These are phyloP conservation scores for Reticulascus tulasneorum DNA, from an alignment of 2,329 filamentous ascomycete genomes.

Conservation along the genomic window DNA sequence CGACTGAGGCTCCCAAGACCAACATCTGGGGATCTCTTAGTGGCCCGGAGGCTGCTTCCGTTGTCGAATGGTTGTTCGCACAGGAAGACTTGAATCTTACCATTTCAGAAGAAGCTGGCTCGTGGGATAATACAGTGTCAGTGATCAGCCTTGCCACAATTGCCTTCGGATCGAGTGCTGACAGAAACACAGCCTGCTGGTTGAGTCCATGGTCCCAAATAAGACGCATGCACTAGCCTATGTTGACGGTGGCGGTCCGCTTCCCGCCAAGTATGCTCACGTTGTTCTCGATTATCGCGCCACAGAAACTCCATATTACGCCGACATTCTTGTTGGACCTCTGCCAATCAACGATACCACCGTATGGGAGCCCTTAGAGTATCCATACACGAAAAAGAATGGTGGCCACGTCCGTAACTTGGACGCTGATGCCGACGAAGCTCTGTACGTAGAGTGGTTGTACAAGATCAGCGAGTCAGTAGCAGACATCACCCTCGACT, in stretches of 20 bases:
- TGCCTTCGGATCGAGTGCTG: background rate
- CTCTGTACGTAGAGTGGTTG: slow-evolving; percentile 28
- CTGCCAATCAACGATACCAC: slow-evolving; percentile 39
- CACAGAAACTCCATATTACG: slow-evolving; percentile 30
- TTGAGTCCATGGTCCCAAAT: slow-evolving; percentile 41
- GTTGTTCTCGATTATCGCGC: slow-evolving; percentile 36
- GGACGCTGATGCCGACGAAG: slow-evolving; percentile 29
- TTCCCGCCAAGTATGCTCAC: slow-evolving; percentile 38
- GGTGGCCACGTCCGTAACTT: slow-evolving; percentile 33
- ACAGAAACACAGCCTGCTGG: slow-evolving; percentile 17
- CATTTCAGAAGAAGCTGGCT: slow-evolving; percentile 23
- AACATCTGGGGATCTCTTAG: slow-evolving; percentile 38
- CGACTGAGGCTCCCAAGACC: slow-evolving; percentile 30
- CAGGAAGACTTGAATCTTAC: slow-evolving; percentile 36
- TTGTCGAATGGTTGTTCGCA: slow-evolving; percentile 34
- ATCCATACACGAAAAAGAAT: slow-evolving; percentile 35
- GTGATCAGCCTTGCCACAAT: background rate
- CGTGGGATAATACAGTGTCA: slow-evolving; percentile 33
- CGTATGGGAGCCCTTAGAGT: slow-evolving; percentile 34
- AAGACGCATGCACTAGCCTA: slow-evolving; percentile 45
- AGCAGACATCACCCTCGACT: slow-evolving; percentile 37
- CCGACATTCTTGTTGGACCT: slow-evolving; percentile 46
- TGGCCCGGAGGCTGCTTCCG: slow-evolving; percentile 30
- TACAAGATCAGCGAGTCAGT: slow-evolving; percentile 24
- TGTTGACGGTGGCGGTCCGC: slow-evolving; percentile 31